These are phyloP conservation scores for Hypoxylon fuscum DNA, from an alignment of 495 filamentous ascomycete species.

Conservation along the genomic window DNA sequence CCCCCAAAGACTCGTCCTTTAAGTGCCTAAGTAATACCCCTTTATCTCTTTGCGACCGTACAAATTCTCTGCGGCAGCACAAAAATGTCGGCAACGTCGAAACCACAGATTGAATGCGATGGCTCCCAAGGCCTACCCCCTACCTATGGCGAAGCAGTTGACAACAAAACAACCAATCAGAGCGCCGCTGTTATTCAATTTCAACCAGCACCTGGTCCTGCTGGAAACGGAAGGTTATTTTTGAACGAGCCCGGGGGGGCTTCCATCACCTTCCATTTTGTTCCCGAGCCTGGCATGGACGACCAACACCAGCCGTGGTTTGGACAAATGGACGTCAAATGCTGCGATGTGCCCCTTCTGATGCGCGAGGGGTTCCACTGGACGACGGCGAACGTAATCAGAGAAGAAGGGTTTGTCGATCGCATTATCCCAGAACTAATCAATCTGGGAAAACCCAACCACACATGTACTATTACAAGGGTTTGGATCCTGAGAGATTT, in stretches of 20 bases:
- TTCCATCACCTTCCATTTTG: slow-evolving; percentile 3
- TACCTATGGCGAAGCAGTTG: slow-evolving; percentile 8
- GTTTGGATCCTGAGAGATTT: slow-evolving; percentile 19
- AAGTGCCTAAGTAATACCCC: no score
- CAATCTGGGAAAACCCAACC: background rate
- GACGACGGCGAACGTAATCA: slow-evolving; percentile 21
- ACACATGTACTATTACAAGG: slow-evolving; percentile 2
- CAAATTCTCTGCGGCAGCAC: background rate
- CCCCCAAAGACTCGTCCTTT: slow-evolving; percentile 1
- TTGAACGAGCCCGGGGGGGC: background rate
- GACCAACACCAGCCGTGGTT: background rate
- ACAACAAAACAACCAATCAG: slow-evolving; percentile 2
- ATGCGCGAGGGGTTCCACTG: slow-evolving; percentile 39
- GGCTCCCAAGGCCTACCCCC: slow-evolving; percentile 6
- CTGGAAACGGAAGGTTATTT: slow-evolving; percentile 11
- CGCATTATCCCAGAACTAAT: background rate
- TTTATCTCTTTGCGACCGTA: background rate
- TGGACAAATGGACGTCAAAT: slow-evolving; percentile 23
- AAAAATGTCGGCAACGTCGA: slow-evolving; percentile 18
- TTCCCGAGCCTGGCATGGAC: background rate
- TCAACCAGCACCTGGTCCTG: slow-evolving; percentile 15
- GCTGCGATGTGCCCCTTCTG: slow-evolving; percentile 27
- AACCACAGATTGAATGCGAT: slow-evolving; percentile 1
- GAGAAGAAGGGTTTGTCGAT: slow-evolving; percentile 24
- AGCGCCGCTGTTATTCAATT: slow-evolving; percentile 9